These are phyloP conservation scores for Endocarpon pusillum DNA, from an alignment of 495 filamentous ascomycete genomes.

Conservation along the genomic window DNA sequence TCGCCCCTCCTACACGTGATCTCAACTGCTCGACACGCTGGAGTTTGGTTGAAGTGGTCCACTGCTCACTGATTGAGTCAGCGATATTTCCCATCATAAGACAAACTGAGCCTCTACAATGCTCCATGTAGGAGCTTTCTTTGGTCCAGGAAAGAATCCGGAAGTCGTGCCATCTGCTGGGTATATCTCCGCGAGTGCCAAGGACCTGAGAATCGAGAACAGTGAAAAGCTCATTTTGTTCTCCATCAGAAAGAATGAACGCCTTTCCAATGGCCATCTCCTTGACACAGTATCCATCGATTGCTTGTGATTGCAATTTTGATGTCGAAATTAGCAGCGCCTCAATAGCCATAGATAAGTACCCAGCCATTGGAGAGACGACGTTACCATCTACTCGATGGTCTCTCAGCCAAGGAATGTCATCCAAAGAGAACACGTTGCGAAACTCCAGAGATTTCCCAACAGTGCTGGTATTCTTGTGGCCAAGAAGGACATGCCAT, in stretches of 20 bases:
- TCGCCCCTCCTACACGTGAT: no score
- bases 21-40: no score
- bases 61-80: no score
- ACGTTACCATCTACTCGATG: constrained; percentile 14
- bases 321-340: no score
- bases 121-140: background rate
- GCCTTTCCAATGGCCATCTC: constrained; percentile 22
- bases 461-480: constrained; percentile 5
- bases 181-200: background rate
- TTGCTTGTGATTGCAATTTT: constrained; percentile 31
- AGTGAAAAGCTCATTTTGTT: constrained; percentile 13
- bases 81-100: no score
- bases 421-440: constrained; percentile 5
- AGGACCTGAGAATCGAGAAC: constrained; percentile 4
- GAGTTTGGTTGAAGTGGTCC: background rate
- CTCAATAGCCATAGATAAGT: constrained; percentile 42
- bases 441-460: constrained; percentile 14
- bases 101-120: constrained; percentile 1
- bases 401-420: constrained; percentile 12
- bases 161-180: constrained; percentile 1
- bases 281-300: constrained; percentile 14
- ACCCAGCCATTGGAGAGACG: constrained; percentile 42
- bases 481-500: constrained; percentile 20
- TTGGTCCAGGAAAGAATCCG: constrained; percentile 2
- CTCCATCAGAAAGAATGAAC: constrained; percentile 15